Percentiles rank a stretch among this genome's conserved stretches.
phyloP scores from a whole-genome alignment of 371 early-diverging fungal genomes.

The Choanephora cucurbitarum region DNA sequence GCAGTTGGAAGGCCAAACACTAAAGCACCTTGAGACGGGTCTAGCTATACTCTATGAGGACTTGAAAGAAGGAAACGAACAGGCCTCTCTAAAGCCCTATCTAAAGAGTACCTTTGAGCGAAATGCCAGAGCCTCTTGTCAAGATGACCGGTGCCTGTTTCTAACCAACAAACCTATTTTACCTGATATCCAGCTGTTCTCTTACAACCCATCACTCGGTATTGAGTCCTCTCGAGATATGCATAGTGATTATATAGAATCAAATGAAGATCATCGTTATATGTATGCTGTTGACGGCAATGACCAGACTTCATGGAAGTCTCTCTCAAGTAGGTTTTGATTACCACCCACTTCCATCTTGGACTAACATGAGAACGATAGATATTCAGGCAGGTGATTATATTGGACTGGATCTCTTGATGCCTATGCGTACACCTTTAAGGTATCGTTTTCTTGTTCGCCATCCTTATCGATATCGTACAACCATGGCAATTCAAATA shows the following conservation, averaged over 20 bases:
- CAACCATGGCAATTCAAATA: conserved; percentile 32
- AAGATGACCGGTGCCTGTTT: conserved; percentile 60
- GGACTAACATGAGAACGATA: conserved; percentile 17
- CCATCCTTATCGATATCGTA: conserved; percentile 41
- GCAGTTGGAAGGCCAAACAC: conserved; percentile 4
- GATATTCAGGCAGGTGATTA: conserved; percentile 57
- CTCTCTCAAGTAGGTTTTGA: conserved; percentile 38
- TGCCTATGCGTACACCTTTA: conserved; percentile 53
- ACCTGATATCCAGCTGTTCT: conserved; percentile 53
- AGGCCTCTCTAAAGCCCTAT: conserved; percentile 7
- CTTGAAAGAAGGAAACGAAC: conserved; percentile 14
- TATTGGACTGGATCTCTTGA: conserved; percentile 63
- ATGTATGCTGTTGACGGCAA: conserved; percentile 56
- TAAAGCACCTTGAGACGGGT: conserved; percentile 26
- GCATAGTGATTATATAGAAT: conserved; percentile 47
- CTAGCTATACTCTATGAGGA: conserved; percentile 38
- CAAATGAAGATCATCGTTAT: conserved; percentile 28
- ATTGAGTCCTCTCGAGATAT: conserved; percentile 44
- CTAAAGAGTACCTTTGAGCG: conserved; percentile 10
- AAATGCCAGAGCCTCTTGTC: conserved; percentile 46
- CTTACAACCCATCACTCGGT: conserved; percentile 52
- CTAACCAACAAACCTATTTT: conserved; percentile 56
- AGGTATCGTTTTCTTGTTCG: conserved; percentile 44
- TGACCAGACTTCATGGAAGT: conserved; percentile 47
- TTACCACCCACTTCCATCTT: too few species aligned